Evolutionary conservation across 257 asterid genomes (phyloP).

Genomic region (Forsythia suspensa): DNA sequence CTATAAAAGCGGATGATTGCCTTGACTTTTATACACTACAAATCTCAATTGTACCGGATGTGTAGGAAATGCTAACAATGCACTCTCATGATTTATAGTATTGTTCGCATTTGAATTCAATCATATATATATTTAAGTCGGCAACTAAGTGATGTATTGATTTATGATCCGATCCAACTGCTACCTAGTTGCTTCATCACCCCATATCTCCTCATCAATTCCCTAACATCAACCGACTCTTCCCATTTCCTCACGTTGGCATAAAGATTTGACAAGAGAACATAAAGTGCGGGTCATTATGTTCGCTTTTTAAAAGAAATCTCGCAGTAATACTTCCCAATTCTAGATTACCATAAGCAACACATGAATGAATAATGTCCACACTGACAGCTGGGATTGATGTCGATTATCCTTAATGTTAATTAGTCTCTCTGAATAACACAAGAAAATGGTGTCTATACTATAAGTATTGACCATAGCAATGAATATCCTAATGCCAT

Average conservation of each 20-base stretch:
- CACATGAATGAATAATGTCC: conserved; percentile 72
- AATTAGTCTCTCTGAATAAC: conserved; percentile 55
- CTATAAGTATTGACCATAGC: conserved; percentile 48
- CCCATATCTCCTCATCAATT: conserved; percentile 52
- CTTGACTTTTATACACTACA: too few relatives aligned
- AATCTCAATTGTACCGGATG: too few relatives aligned
- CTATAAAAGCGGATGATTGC: too few relatives aligned
- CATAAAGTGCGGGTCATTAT: conserved; percentile 60
- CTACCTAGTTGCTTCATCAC: conserved; percentile 73
- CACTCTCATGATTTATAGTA: too few relatives aligned
- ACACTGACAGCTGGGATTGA: conserved; percentile 66
- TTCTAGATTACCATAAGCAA: conserved; percentile 57
- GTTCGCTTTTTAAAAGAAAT: conserved; percentile 50
- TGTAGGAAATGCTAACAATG: too few relatives aligned
- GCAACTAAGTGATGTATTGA: too few relatives aligned
- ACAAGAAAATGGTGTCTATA: conserved; percentile 69
- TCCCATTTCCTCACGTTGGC: conserved; percentile 83
- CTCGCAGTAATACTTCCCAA: conserved; percentile 61
- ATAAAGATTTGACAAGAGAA: conserved; percentile 69
- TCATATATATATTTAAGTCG: too few relatives aligned
- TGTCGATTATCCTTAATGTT: conserved; percentile 31
- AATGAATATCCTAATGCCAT: conserved; percentile 56
- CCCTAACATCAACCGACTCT: conserved; percentile 72
- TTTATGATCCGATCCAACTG: too few relatives aligned
- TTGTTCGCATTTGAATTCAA: too few relatives aligned